Percentiles rank a stretch among this genome's conserved stretches.
Evolutionary conservation across 768 basidiomycete species (phyloP).

Genomic region (Crassisporium funariophilum): DNA sequence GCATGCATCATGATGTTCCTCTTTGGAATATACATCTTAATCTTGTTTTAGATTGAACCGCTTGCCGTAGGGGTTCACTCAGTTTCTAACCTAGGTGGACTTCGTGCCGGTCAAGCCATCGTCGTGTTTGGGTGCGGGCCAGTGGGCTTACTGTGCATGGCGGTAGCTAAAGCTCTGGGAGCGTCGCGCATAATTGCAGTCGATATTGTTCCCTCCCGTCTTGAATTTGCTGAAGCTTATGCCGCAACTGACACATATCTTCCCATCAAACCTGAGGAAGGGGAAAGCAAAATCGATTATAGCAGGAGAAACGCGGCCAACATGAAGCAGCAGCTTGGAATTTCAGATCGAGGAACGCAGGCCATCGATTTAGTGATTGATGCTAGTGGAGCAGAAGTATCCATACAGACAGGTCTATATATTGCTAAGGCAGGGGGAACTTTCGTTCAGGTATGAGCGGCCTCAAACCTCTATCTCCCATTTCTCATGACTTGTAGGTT

Average conservation of each 20-base stretch:
- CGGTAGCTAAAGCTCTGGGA: slow-evolving; percentile 92
- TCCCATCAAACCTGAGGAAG: slow-evolving; percentile 59
- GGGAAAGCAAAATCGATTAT: slow-evolving; percentile 70
- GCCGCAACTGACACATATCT: slow-evolving; percentile 78
- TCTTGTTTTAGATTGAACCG: slow-evolving; percentile 76
- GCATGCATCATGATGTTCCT: slow-evolving; percentile 1
- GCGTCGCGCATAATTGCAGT: slow-evolving; percentile 84
- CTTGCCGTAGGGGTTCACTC: slow-evolving; percentile 92
- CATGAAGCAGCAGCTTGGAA: slow-evolving; percentile 65
- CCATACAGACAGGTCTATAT: slow-evolving; percentile 83
- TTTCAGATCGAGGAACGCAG: slow-evolving; percentile 69
- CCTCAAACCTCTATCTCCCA: background rate
- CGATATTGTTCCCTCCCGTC: slow-evolving; percentile 73
- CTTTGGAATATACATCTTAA: background rate
- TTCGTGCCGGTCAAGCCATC: slow-evolving; percentile 76
- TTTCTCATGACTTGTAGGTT: slow-evolving; percentile 48
- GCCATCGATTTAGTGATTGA: slow-evolving; percentile 88
- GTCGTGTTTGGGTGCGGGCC: slow-evolving; percentile 91
- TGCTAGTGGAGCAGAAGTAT: slow-evolving; percentile 90
- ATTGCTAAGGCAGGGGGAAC: slow-evolving; percentile 78
- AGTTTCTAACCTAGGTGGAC: slow-evolving; percentile 71
- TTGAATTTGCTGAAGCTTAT: slow-evolving; percentile 85
- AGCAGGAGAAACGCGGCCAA: slow-evolving; percentile 69
- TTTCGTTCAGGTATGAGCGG: slow-evolving; percentile 57
- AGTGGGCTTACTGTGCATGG: slow-evolving; percentile 87